Evolutionary conservation across 2,329 filamentous ascomycete species (phyloP), one percentile per base, ranked within the genome.

Genomic region (Fusarium sp.): DNA sequence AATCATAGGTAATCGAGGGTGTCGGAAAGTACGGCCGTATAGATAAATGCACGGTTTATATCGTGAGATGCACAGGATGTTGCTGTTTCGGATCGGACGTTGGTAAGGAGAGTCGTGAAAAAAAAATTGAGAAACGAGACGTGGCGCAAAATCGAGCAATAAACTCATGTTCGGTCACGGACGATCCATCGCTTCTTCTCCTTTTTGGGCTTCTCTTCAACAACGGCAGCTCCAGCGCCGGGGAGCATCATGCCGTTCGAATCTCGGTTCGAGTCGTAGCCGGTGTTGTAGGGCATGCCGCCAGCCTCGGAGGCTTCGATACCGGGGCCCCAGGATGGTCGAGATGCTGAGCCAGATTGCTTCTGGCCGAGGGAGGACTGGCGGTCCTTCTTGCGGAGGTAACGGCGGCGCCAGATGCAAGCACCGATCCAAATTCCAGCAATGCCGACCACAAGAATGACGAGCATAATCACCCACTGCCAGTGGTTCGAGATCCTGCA

Each of bases 381-480:
- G 45, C 87, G 87, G 78, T 93, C 92, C 82, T 88, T 91, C 83
- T 91, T 93, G 73, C 90, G 90, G 73, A 94, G 86, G 82, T 95
- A 93, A 74, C 92, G 91, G 66, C 91, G 91, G 74, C 94, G 93
- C 84, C 94, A 90, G 81, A 93, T 89, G 79, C 91, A 90, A 42
- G 92, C 92, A 20, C 89, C 87, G 42, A 92, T 83, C 87, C 92
- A 93, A 78, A 94, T 89, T 66, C 86, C 86, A 16, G 88, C 84
- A 70, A 97, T 93, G 63, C 86, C 92, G 69, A 96, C 85, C 50
- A 92, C 88, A 31, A 97, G 87, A 71, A 96, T 85, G 74, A 95
- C 91, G 63, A 97, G 87, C 88, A 97, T 94, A 71, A 96, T 87
- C 54, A 97, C 90, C 94, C 94, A 97, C 85, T 91, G 88, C 86